Evolutionary conservation across 768 basidiomycete species (phyloP).

Genomic region (Roridomyces roridus): DNA sequence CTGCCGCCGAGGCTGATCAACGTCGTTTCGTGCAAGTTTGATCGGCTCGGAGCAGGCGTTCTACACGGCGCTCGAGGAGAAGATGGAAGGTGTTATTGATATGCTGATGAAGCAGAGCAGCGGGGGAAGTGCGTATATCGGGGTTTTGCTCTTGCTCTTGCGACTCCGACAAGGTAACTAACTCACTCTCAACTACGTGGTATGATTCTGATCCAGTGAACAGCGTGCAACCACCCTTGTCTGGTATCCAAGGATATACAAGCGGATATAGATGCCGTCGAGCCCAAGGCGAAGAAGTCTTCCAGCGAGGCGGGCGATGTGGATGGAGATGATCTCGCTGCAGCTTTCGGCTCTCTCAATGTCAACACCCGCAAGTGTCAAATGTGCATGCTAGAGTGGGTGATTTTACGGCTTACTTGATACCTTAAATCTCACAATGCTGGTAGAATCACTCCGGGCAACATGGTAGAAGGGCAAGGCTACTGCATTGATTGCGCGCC

Average conservation of each 20-base stretch:
- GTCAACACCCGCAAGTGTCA: conserved; percentile 73
- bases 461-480: conserved; percentile 44
- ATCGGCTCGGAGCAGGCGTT: conserved; percentile 78
- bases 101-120: conserved; percentile 59
- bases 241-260: conserved; percentile 81
- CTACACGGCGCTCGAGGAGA: conserved; percentile 73
- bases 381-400: conserved; percentile 77
- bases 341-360: conserved; percentile 72
- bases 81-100: conserved; percentile 71
- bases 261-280: conserved; percentile 77
- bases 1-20: conserved; percentile 79
- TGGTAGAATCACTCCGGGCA: conserved; percentile 44
- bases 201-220: not conserved
- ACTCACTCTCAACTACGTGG: not conserved
- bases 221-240: conserved; percentile 91
- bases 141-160: conserved; percentile 73
- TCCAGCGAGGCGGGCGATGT: conserved; percentile 48
- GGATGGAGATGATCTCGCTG: conserved; percentile 77
- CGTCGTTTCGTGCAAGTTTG: conserved; percentile 79
- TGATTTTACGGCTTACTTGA: conserved; percentile 16
- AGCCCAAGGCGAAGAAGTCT: conserved; percentile 58
- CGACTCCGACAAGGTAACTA: conserved; percentile 88
- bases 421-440: not conserved
- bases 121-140: conserved; percentile 67
- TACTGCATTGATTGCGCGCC: conserved; percentile 68